Conservation (phyloP, 164 flowering plant genomes). For the Litsea cubeba region DNA sequence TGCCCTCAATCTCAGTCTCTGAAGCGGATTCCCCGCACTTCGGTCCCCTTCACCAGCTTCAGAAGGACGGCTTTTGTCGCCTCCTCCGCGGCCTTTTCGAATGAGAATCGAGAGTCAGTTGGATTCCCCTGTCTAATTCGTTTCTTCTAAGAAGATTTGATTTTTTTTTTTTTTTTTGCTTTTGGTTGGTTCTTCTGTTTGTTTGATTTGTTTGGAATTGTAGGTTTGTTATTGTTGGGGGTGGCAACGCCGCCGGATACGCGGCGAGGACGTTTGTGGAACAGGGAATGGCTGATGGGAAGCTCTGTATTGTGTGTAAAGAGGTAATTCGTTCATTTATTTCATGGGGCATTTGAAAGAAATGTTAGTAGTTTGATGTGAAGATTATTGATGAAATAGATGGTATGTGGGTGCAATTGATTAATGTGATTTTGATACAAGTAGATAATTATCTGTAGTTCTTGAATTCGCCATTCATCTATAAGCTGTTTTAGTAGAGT, state of each 20-base stretch:
- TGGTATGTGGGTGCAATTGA: too few relatives aligned
- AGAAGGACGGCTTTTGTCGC: slow-evolving; percentile 20
- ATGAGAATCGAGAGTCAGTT: slow-evolving; percentile 67
- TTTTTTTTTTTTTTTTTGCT: not conserved
- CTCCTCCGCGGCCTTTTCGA: slow-evolving; percentile 57
- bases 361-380: not conserved
- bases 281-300: slow-evolving; percentile 85
- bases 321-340: slow-evolving; percentile 41
- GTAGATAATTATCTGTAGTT: too few relatives aligned
- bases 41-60: slow-evolving; percentile 4
- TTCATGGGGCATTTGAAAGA: not conserved
- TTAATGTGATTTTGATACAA: too few relatives aligned
- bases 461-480: too few relatives aligned
- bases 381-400: too few relatives aligned
- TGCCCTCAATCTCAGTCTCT: slow-evolving; percentile 41
- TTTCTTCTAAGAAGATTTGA: not conserved
- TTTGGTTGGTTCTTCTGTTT: not conserved
- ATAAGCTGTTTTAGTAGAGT: too few relatives aligned
- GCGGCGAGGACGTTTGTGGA: slow-evolving; percentile 89
- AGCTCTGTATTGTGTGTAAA: slow-evolving; percentile 80
- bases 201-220: slow-evolving; percentile 1
- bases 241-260: slow-evolving; percentile 94
- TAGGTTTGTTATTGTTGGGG: slow-evolving; percentile 93
- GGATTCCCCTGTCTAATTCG: not conserved
- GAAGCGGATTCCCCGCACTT: slow-evolving; percentile 17